Evolutionary conservation across 495 filamentous ascomycete species (phyloP).

Genomic region (Neurospora tetrasperma): DNA sequence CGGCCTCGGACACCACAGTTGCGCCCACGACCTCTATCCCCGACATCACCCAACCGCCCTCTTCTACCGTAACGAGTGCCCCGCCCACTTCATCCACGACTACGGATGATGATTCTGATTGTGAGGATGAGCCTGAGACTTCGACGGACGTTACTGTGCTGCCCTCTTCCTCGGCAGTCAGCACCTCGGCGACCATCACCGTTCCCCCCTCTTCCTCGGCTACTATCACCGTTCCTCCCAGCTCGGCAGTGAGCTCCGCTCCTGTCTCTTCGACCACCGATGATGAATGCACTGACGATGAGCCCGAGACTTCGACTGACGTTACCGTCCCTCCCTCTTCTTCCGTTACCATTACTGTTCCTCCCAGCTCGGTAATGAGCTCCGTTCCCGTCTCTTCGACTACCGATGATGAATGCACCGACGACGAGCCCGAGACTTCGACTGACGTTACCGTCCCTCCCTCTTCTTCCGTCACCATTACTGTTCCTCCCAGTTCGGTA

Average conservation of each 20-base stretch:
- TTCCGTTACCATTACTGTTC: neutral
- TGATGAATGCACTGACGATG: neutral
- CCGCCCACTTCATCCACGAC: conserved; percentile 13
- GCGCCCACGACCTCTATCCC: neutral
- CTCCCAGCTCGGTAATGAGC: neutral
- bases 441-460: neutral
- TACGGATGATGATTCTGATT: conserved; percentile 7
- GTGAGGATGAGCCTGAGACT: neutral
- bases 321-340: neutral
- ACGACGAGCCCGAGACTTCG: neutral
- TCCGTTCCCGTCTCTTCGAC: neutral
- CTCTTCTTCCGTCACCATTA: conserved; percentile 1
- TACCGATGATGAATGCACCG: neutral
- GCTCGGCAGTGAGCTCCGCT: neutral
- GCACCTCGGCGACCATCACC: neutral
- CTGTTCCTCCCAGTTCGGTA: neutral
- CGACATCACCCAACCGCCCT: neutral
- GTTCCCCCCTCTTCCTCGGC: neutral
- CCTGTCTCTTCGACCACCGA: neutral
- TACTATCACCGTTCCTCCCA: neutral
- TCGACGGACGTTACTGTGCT: neutral
- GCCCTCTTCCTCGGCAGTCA: neutral
- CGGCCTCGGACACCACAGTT: neutral
- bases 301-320: neutral
- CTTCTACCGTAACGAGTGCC: neutral